Conservation (phyloP, 108 stramenopile species). For the Cyclotella baltica region DNA sequence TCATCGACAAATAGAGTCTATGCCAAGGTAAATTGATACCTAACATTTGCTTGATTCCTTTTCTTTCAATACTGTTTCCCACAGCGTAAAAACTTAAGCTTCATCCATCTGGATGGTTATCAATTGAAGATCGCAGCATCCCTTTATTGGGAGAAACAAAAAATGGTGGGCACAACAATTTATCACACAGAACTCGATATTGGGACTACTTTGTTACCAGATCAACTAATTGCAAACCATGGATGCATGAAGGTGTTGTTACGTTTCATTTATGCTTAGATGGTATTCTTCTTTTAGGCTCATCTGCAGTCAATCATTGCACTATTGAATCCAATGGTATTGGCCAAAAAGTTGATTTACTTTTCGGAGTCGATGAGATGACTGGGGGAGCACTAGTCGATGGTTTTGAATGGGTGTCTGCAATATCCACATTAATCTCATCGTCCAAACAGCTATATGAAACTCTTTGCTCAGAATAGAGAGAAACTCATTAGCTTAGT, state of each 20-base stretch:
- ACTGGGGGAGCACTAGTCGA: constrained; percentile 40
- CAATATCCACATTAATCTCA: constrained; percentile 9
- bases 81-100: constrained; percentile 17
- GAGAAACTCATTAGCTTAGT: too few relatives aligned
- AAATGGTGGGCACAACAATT: not conserved
- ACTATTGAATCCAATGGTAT: not conserved
- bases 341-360: not conserved
- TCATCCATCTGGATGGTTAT: constrained; percentile 51
- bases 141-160: not conserved
- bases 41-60: not conserved
- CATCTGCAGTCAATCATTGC: constrained; percentile 20
- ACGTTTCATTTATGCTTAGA: constrained; percentile 45
- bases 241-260: constrained; percentile 30
- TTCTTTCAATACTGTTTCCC: not conserved
- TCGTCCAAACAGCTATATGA: constrained; percentile 11
- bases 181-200: constrained; percentile 25
- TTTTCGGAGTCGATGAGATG: constrained; percentile 43
- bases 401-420: constrained; percentile 46
- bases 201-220: constrained; percentile 26
- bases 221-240: constrained; percentile 26
- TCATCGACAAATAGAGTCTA: not conserved
- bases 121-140: constrained; percentile 47
- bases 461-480: not conserved
- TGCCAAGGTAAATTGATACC: not conserved
- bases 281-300: constrained; percentile 21